Evolutionary conservation across 441 rosid species (phyloP), one percentile per base, ranked within the genome.

Genomic region (Aleurites moluccanus): DNA sequence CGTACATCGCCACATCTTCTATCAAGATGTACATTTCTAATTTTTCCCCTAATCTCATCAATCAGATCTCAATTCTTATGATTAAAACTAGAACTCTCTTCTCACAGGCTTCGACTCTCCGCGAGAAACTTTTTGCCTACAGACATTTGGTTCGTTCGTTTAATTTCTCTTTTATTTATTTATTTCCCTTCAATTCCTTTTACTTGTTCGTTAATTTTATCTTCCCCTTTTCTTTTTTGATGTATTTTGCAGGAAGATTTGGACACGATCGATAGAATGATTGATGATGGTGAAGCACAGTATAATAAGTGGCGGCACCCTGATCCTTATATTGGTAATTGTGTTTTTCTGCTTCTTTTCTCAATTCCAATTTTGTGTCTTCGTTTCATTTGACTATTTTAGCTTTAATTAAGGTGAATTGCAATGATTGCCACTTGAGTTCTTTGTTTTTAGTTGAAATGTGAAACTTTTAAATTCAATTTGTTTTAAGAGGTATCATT

Each of bases 1-100:
- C 66, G 98, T 95, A 52, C 98, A 91, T 80, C 97, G 98, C 83
- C 93, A 91, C 80, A 90, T 93, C 76, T 95, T 95, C 81, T 95
- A 93, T 78, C 76, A 81, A 64, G 98, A 95, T 72, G 99, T 91
- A 87, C 38, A 2, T 13, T 57, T 38, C 40, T 0, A 52, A 52
- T 4, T 15, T 52, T 20, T 15, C 16, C n/a, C 55, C 21, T 64
- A 15, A 9, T 65, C 69, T 50, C 69, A 5, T 8, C 47, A 25
- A 72, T 74, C 30, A 73, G 69, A 56, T 64, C 64, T 55, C 61
- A 20, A 23, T 28, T 38, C 64, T 56, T 64, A 20, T 28, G 28
- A n/a, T 60, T 69, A 55, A 50, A 28, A 64, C 63, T 30, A 30
- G 60, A 33, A 28, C 49, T 53, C 61, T 55, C 49, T 18, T 45